Base-by-base conservation (phyloP, 805 yeast genomes). In the Saccharomycopsis sp. region DNA sequence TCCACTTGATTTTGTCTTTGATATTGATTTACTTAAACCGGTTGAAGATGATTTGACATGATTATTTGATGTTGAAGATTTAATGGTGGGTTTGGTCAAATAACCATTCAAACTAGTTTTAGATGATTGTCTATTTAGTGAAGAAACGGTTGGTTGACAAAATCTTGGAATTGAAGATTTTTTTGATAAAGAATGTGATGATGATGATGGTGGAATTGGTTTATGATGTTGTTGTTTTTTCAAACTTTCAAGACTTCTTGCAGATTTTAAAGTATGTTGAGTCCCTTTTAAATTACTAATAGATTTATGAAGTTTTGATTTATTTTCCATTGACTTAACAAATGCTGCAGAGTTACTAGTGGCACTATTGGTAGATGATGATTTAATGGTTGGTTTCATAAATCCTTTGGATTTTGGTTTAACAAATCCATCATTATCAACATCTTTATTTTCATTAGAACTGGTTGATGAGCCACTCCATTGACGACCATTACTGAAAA, bases 91-190 rank as follows among this genome's bases (percentile, higher is more conserved):
- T 28, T 26, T 36, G n/a, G 32, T 27, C 31, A 35, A 27, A 18
- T 35, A 19, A 5, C 34, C 36, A 21, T 34, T 36, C 8, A 41
- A 27, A 27, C 37, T 41, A 9, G 31, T 41, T 28, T 28, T 31
- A 3, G 47, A 43, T 15, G 47, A 39, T 20, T 39, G 47, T 29
- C 47, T 39, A 27, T 44, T 43, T 9, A 43, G 27, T 3, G 47
- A 43, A 15, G 47, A 38, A 12, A 39, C 47, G 4, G 47, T 43
- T 9, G 47, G 43, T 26, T 43, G 40, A 4, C 35, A 28, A 17
- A 43, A 43, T 9, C 39, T 36, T 25, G 47, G 47, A 5, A 43
- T 28, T 13, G 45, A 41, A 4, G 32, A 23, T 21, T 36, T 41
- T 31, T 25, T 36, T 12, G 30, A n/a, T 20, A 41, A 19, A 32